These are phyloP conservation scores for Didymosphaeria variabile DNA, from an alignment of 2,329 filamentous ascomycete species.

Conservation along the genomic window DNA sequence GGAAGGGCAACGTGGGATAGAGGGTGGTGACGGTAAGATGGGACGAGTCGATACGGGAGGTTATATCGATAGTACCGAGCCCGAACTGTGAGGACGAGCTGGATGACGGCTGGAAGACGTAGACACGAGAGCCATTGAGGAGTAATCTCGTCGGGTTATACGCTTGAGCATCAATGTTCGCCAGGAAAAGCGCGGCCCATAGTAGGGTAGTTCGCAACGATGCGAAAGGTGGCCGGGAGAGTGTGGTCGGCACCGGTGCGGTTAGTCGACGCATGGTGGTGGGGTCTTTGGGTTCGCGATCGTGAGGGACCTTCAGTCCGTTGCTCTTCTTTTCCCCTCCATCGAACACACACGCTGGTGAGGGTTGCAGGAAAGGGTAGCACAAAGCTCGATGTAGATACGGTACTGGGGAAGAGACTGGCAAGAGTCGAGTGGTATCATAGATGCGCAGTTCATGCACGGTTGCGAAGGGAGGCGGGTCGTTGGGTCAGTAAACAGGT, in stretches of 20 bases:
- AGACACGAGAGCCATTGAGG: conserved; percentile 66
- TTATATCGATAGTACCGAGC: conserved; percentile 73
- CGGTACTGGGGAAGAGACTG: conserved; percentile 11
- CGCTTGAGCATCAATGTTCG: conserved; percentile 54
- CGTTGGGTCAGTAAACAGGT: conserved; percentile 45
- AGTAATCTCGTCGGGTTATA: conserved; percentile 82
- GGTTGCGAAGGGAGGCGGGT: conserved; percentile 38
- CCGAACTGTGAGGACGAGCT: conserved; percentile 57
- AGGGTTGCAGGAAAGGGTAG: conserved; percentile 20
- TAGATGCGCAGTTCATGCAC: conserved; percentile 47
- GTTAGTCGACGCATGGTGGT: conserved; percentile 20
- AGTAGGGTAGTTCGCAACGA: conserved; percentile 19
- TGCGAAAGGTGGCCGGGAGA: conserved; percentile 15
- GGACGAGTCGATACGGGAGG: conserved; percentile 62
- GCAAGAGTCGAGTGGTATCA: conserved; percentile 26
- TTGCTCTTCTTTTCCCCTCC: conserved; percentile 21
- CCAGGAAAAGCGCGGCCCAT: conserved; percentile 18
- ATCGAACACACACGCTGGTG: conserved; percentile 24
- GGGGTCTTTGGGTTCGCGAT: conserved; percentile 1
- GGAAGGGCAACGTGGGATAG: conserved; percentile 69
- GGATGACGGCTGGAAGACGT: conserved; percentile 71
- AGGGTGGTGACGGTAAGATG: conserved; percentile 58
- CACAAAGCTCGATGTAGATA: conserved; percentile 17
- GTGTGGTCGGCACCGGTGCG: conserved; percentile 10
- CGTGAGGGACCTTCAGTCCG: conserved; percentile 25